A percentile compares a stretch with the other conserved stretches of the same genome.
phyloP scores from a whole-genome alignment of 805 yeast genomes.

The Starmerella khaoyaiensis region DNA sequence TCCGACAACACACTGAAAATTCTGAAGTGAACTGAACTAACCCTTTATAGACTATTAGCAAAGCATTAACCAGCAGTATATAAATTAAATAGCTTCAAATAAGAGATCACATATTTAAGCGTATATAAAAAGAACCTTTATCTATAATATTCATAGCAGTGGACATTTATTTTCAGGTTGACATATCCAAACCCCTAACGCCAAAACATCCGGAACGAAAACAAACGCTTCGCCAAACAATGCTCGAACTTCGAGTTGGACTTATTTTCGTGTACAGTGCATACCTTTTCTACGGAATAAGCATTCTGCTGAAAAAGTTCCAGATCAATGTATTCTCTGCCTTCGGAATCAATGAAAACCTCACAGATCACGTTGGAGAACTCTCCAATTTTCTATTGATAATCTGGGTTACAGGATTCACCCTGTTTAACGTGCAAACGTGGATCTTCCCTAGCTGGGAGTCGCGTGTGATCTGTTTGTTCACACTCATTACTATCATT shows the following conservation, averaged over 20 bases:
- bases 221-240: too few species aligned
- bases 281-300: slow-evolving; percentile 9
- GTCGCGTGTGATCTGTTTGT: slow-evolving; percentile 29
- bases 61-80: slow-evolving; percentile 1
- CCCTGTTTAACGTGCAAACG: slow-evolving; percentile 1
- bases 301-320: slow-evolving; percentile 4
- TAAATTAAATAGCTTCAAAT: neutral
- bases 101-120: neutral
- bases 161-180: too few species aligned
- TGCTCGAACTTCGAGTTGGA: slow-evolving; percentile 20
- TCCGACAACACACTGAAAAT: slow-evolving; percentile 26
- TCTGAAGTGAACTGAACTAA: slow-evolving; percentile 22
- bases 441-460: slow-evolving; percentile 4
- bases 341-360: slow-evolving; percentile 9
- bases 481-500: slow-evolving; percentile 30
- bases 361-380: slow-evolving; percentile 3
- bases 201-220: too few species aligned
- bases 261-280: slow-evolving; percentile 13
- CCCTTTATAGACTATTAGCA: neutral
- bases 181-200: too few species aligned
- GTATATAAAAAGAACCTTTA: too few species aligned
- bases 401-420: slow-evolving; percentile 5
- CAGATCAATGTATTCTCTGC: slow-evolving; percentile 7
- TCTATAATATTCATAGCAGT: too few species aligned
- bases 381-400: slow-evolving; percentile 6